Base-by-base conservation (phyloP, 1,139 yeast species). In the Geotrichum fermentans region DNA sequence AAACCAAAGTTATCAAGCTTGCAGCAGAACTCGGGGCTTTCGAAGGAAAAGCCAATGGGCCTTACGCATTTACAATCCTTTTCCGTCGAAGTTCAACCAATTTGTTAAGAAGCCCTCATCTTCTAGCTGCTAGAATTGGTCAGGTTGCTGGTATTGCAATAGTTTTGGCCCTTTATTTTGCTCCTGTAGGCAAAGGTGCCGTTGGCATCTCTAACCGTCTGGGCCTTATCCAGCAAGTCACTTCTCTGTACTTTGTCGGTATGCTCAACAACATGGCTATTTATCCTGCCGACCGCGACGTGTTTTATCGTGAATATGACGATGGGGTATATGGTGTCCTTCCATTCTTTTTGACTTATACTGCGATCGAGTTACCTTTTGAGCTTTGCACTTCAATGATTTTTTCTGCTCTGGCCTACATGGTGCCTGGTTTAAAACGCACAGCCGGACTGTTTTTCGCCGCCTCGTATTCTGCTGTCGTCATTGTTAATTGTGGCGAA, bases 171-270 rank as follows among this genome's bases (percentile, higher is more conserved):
- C 67, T 88, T 39, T 87, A 74, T 61, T 85, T 81, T 69, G 74
- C 95, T 0, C 92, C 95, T 2, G 65, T 87, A 49, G 76, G 73
- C 52, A 71, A 80, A 54, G 70, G 73, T 40, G 76, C 74, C 52
- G 73, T 77, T 11, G 85, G 94, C 29, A 73, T 85, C 26, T 70
- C 70, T 36, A 79, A 86, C 62, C 71, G 95, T 55, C 68, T 88
- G 17, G 96, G 96, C 3, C 68, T 86, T 45, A 74, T 83, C 6
- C 96, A 87, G 64, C 88, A 85, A 61, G 75, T 82, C 2, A 72
- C 83, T 20, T 80, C 88, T 24, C 65, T 87, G 45, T 87, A 83
- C 60, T 88, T 81, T 63, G 81, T 82, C 45, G 96, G 96, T 0
- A 79, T 87, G 73, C 72, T 87, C 43, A 84, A 83, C 58, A 87